Base-by-base conservation (phyloP, 805 yeast species). In the Candida ovalis region DNA sequence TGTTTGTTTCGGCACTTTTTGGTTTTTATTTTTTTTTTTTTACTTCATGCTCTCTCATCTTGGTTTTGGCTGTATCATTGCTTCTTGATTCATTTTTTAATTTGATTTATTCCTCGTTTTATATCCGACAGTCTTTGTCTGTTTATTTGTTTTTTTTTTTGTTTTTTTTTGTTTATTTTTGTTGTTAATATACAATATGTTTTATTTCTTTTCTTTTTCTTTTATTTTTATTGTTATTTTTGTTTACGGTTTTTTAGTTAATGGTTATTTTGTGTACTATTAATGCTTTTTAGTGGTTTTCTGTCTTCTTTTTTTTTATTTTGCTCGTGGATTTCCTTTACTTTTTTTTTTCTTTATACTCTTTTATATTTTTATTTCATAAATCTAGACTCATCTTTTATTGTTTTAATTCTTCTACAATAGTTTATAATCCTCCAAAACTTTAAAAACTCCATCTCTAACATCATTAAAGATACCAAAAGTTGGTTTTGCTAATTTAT, bases 401-500 rank as follows among this genome's bases (percentile, higher is more conserved):
- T 28, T 6, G 13, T 13, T 22, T 10, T 40, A 42, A 32, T 27
- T 17, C 4, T 19, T 32, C 19, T 44, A 28, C 4, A 50, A 18
- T 18, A 46, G 13, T 13, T 49, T 44, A 53, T 52, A 40, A 27
- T 42, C 43, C 27, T 54, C 46, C 39, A 66, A 50, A 1, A 57
- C 70, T 39, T 52, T 49, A 45, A 60, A 51, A 3, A 78, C 78
- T 4, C 78, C 78, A 15, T 69, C 74, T 23, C 66, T 62, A 3
- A 78, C 82, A 60, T 77, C 66, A 49, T 75, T 74, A 50, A 71
- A 74, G 1, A 77, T 70, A 7, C 84, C 84, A 30, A 69, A 68
- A 3, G 74, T 67, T 1, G 84, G 84, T 47, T 68, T 59, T 27
- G 79, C 74, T 15, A 62, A 44, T 33, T 46, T 54, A 1, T 55